Evolutionary conservation across 805 yeast species (phyloP).

Genomic region (Teunomyces cretensis): DNA sequence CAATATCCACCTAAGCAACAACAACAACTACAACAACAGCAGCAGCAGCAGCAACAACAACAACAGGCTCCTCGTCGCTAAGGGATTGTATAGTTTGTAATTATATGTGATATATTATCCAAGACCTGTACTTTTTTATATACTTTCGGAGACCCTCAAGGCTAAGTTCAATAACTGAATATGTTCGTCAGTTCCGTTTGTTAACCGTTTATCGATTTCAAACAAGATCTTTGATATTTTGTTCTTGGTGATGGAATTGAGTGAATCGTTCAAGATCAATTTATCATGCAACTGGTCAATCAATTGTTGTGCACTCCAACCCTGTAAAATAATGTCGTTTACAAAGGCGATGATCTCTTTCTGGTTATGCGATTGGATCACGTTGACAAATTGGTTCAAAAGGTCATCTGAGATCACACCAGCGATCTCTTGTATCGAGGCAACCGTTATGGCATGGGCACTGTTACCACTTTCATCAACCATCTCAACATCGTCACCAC

Average conservation of each 20-base stretch:
- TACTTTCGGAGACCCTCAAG: constrained; percentile 26
- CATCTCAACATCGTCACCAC: constrained; percentile 31
- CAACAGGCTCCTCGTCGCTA: constrained; percentile 6
- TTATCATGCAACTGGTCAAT: constrained; percentile 69
- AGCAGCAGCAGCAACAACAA: constrained; percentile 2
- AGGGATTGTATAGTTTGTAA: neutral
- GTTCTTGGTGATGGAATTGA: constrained; percentile 58
- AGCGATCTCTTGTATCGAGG: constrained; percentile 65
- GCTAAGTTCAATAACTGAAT: constrained; percentile 70
- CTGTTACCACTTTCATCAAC: constrained; percentile 23
- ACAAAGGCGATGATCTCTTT: constrained; percentile 41
- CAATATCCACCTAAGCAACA: constrained; percentile 10
- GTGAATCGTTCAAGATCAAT: constrained; percentile 54
- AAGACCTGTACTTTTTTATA: constrained; percentile 1
- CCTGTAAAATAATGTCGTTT: constrained; percentile 56
- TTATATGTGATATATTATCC: neutral
- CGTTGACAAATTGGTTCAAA: constrained; percentile 41
- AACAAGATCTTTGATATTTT: constrained; percentile 63
- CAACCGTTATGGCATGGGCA: constrained; percentile 41
- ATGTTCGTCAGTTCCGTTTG: constrained; percentile 88
- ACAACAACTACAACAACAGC: neutral
- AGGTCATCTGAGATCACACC: constrained; percentile 64
- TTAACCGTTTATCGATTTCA: constrained; percentile 69
- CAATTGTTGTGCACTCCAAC: constrained; percentile 79
- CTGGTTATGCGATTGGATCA: constrained; percentile 26